Percentiles rank a stretch among this genome's conserved stretches.
Evolutionary conservation across 805 yeast species (phyloP).

Genomic region (Kodamaea lidongshanica): DNA sequence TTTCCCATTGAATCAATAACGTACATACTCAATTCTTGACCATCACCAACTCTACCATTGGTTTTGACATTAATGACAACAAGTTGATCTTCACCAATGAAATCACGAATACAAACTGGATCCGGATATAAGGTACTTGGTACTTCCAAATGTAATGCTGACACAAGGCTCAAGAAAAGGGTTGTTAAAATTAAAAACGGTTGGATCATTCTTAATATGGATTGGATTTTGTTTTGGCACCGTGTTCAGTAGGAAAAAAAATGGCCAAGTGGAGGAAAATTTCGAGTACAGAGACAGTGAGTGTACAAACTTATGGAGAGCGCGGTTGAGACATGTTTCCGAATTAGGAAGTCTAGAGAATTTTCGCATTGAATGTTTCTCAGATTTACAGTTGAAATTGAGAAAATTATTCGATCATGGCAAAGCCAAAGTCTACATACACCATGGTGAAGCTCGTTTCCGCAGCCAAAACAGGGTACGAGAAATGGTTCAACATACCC

Average conservation of each 20-base stretch:
- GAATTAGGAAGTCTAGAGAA: conserved; percentile 7
- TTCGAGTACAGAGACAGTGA: too few relatives aligned
- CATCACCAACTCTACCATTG: conserved; percentile 76
- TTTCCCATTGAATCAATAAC: conserved; percentile 79
- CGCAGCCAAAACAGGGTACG: conserved; percentile 84
- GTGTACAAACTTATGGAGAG: too few relatives aligned
- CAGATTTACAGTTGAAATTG: neutral
- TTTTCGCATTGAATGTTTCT: neutral
- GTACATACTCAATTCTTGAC: conserved; percentile 65
- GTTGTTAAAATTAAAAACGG: conserved; percentile 11
- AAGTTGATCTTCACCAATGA: conserved; percentile 74
- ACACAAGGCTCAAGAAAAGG: conserved; percentile 19
- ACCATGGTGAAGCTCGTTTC: conserved; percentile 83
- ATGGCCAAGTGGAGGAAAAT: neutral
- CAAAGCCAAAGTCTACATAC: conserved; percentile 63
- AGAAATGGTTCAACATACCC: conserved; percentile 72
- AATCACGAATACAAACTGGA: conserved; percentile 88
- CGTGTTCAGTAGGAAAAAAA: conserved; percentile 13
- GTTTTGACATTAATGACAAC: conserved; percentile 81
- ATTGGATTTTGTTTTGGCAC: conserved; percentile 6
- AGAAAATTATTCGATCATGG: conserved; percentile 7
- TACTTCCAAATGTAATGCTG: conserved; percentile 47
- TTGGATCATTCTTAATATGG: conserved; percentile 7
- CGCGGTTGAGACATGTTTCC: conserved; percentile 1
- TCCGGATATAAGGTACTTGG: conserved; percentile 41